These are phyloP conservation scores for Xylaria sp. DNA, from an alignment of 2,329 filamentous ascomycete genomes.

Conservation along the genomic window DNA sequence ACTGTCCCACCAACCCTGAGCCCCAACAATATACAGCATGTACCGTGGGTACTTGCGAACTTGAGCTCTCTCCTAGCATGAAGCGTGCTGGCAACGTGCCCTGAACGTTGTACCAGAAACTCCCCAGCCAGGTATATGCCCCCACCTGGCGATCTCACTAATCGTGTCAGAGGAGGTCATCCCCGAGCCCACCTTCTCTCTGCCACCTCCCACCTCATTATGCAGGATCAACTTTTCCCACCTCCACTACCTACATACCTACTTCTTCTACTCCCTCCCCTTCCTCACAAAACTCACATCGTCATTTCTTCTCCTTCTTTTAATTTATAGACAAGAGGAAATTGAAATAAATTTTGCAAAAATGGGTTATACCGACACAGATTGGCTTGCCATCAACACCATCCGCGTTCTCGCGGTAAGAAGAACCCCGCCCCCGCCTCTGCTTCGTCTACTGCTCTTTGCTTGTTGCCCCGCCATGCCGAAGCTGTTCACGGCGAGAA, in stretches of 20 bases:
- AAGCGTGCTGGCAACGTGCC: background rate
- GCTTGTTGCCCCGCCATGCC: slow-evolving; percentile 42
- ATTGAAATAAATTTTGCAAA: slow-evolving; percentile 47
- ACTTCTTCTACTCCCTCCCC: slow-evolving; percentile 27
- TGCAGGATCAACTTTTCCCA: slow-evolving; percentile 17
- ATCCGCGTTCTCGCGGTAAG: slow-evolving; percentile 95
- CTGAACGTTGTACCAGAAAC: background rate
- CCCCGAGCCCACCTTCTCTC: slow-evolving; percentile 13
- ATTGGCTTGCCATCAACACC: slow-evolving; percentile 95
- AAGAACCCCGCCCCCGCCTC: slow-evolving; percentile 45
- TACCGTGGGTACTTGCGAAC: background rate
- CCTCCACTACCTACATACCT: slow-evolving; percentile 4
- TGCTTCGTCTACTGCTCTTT: slow-evolving; percentile 30
- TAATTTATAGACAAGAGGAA: slow-evolving; percentile 24
- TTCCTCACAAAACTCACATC: slow-evolving; percentile 20
- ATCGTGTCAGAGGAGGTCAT: slow-evolving; percentile 19
- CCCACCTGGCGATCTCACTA: slow-evolving; percentile 30
- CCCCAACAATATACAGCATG: background rate
- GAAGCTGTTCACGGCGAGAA: slow-evolving; percentile 28
- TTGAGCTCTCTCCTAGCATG: background rate
- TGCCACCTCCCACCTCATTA: slow-evolving; percentile 14
- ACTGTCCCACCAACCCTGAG: too few relatives aligned
- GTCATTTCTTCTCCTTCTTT: slow-evolving; percentile 26
- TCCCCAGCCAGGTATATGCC: slow-evolving; percentile 6
- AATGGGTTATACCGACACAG: slow-evolving; percentile 89